Evolutionary conservation across 257 asterid species (phyloP).

Genomic region (Lycium barbarum): DNA sequence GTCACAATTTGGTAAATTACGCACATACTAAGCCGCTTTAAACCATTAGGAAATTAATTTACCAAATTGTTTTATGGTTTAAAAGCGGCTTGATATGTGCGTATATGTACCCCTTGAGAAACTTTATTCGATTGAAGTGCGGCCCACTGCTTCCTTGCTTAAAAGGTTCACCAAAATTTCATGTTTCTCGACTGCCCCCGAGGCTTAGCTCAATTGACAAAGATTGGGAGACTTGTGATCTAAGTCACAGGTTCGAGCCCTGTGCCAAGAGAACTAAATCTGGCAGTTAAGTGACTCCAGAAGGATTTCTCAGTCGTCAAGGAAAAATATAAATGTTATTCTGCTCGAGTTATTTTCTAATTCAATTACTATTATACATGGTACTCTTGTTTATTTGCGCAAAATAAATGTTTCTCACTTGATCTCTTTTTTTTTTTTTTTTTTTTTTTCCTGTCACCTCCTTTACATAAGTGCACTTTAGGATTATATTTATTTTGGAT

Average conservation of each 20-base stretch:
- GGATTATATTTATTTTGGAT: neutral
- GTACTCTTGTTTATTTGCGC: neutral
- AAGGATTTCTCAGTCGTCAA: neutral
- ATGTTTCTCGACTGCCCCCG: neutral
- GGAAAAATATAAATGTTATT: neutral
- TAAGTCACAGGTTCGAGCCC: neutral
- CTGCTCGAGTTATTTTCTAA: neutral
- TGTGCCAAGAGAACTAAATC: neutral
- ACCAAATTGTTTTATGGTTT: neutral
- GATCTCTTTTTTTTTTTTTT: neutral
- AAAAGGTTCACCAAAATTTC: slow-evolving; percentile 5
- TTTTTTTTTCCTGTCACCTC: neutral
- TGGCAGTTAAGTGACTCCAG: neutral
- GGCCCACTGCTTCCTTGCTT: neutral
- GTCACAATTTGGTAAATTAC: neutral
- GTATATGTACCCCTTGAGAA: neutral
- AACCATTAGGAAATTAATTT: neutral
- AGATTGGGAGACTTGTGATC: neutral
- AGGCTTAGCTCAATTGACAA: neutral
- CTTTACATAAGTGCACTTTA: neutral
- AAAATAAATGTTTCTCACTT: neutral
- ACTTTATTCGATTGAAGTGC: neutral
- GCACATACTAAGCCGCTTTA: neutral
- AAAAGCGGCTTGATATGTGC: neutral
- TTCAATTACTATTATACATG: neutral